Evolutionary conservation across 148 eudicot species (phyloP), one percentile per base, ranked within the genome.

Genomic region (Nyssa sinensis): DNA sequence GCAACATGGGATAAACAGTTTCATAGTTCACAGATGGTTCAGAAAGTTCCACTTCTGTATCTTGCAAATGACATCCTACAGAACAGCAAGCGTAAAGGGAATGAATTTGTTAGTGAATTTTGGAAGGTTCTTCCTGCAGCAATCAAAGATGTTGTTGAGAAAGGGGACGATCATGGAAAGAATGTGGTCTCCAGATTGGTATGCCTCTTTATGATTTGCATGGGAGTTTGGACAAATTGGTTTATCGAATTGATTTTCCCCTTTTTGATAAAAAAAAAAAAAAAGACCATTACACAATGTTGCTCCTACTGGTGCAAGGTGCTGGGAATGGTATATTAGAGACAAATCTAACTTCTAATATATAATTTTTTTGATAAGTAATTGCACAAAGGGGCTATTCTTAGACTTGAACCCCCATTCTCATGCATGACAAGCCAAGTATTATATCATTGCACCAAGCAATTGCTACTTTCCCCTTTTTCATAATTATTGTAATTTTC

Each of bases 61-160:
- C 96, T 94, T 77, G 97, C 98, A 67, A 94, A 94, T 83, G 98
- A 94, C 79, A 94, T 94, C 67, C 71, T 94, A 35, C 98, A 94
- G 79, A 94, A 94, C 59, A 92, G 98, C 86, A 94, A 89, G 84
- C 96, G 97, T 60, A 94, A 94, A 77, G 98, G 98, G 75, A 92
- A 94, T 79, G 98, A 94, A 78, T 94, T 94, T 73, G 96, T 92
- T 62, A 84, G 84, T 23, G 97, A 90, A 86, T 92, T 94, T 78
- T 94, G 98, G 97, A 94, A 94, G 83, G 93, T 94, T 67, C 97
- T 94, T 72, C 98, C 98, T 24, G 79, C 79, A 67, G 98, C 98
- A 67, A 83, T 94, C 74, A 94, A 90, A 80, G 97, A 88, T 64
- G 79, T 94, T 17, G 34, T 65, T 37, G 88, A 83, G 76, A 87